Evolutionary conservation across 805 yeast species (phyloP).

Genomic region (Saturnispora dispora): DNA sequence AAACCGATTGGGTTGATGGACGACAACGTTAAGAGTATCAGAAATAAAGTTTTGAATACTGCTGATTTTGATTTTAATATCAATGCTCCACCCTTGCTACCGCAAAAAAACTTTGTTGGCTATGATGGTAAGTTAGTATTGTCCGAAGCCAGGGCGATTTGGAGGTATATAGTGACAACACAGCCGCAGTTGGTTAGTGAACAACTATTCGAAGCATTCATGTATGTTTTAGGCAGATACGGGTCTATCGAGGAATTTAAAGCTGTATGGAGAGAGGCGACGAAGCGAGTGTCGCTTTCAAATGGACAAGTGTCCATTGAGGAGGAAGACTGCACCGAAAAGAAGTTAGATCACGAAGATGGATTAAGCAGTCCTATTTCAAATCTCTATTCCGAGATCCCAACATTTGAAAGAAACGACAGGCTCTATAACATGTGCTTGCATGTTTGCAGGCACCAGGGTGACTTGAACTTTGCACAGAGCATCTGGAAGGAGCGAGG

Average conservation of each 20-base stretch:
- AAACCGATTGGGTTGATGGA: slow-evolving; percentile 28
- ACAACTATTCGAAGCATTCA: slow-evolving; percentile 39
- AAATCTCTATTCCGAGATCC: neutral
- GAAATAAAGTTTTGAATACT: slow-evolving; percentile 28
- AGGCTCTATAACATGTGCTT: slow-evolving; percentile 52
- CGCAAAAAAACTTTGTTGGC: slow-evolving; percentile 29
- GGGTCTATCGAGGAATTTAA: slow-evolving; percentile 30
- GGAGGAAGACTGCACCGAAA: neutral
- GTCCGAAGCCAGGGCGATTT: slow-evolving; percentile 71
- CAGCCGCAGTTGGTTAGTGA: slow-evolving; percentile 35
- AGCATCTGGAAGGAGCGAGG: slow-evolving; percentile 77
- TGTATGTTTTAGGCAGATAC: slow-evolving; percentile 37
- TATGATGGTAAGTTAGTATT: slow-evolving; percentile 34
- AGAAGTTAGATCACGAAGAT: slow-evolving; percentile 10
- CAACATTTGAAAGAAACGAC: slow-evolving; percentile 30
- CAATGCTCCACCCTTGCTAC: slow-evolving; percentile 66
- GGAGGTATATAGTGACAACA: slow-evolving; percentile 44
- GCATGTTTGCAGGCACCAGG: slow-evolving; percentile 53
- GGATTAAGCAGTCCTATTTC: slow-evolving; percentile 5
- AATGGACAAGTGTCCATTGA: slow-evolving; percentile 19
- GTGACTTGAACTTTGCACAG: slow-evolving; percentile 50
- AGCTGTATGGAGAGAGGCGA: slow-evolving; percentile 27
- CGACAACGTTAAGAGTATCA: slow-evolving; percentile 34
- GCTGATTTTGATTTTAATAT: slow-evolving; percentile 25
- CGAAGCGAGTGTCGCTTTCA: slow-evolving; percentile 25